Evolutionary conservation across 2,329 filamentous ascomycete species (phyloP), one percentile per base, ranked within the genome.

Genomic region (Hypoxylon rubiginosum): DNA sequence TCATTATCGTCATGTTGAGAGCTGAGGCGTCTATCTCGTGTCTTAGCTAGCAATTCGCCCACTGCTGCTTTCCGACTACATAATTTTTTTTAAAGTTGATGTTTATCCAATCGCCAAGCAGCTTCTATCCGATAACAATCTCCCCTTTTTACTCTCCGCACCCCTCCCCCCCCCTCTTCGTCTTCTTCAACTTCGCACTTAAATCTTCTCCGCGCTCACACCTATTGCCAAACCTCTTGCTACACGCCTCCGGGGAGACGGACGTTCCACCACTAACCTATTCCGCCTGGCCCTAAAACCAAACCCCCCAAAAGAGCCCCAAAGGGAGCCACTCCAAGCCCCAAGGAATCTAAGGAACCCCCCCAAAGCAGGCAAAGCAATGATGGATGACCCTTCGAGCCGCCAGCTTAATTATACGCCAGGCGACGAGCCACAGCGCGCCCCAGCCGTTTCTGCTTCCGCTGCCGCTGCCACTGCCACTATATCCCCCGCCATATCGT

Each of bases 351-450:
- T 36, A 58, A 59, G 41, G 21, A 34, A 34, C 24, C n/a, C 8
- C n/a, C 39, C 39, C 39, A 39, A 50, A 41, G 21, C 21, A 26
- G 19, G 26, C 32, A 39, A 39, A n/a, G 34, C 34, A 59, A 73
- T 48, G 68, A 75, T 75, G 73, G 72, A 73, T 62, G 66, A 66
- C 64, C 64, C 66, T 63, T 63, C 70, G 56, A 68, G 58, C 62
- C 66, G 64, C 64, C 58, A 39, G 68, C 64, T 64, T 58, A 66
- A 68, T 55, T 62, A 68, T 56, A 51, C 57, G 51, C 60, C 68
- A 58, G 62, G 57, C 70, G 67, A 70, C 64, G 71, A 73, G 66
- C 72, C 71, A 72, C 66, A 71, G 49, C 64, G 61, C 67, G 69
- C 68, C 53, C 64, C 67, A 66, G 66, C 66, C 61, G 56, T 58